Conservation (phyloP, 306 rosid genomes). For the Rosa rugosa region DNA sequence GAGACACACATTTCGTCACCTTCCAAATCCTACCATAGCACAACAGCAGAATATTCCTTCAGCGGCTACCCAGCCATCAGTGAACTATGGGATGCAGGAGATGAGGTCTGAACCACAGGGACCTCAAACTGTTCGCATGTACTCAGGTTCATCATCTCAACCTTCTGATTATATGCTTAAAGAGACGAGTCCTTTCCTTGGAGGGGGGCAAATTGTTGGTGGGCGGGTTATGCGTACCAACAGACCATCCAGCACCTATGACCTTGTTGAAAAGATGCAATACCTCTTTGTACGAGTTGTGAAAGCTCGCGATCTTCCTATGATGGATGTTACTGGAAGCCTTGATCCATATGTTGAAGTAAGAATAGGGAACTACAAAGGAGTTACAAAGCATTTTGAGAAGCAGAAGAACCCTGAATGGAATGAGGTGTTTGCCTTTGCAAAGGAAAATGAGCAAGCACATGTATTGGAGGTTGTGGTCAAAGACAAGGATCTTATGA, state of each 20-base stretch:
- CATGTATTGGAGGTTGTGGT: conserved; percentile 59
- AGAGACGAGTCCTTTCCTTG: conserved; percentile 88
- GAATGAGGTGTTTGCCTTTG: conserved; percentile 89
- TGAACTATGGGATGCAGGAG: conserved; percentile 52
- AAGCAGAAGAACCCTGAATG: conserved; percentile 78
- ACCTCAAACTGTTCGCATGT: conserved; percentile 41
- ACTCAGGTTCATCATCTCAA: conserved; percentile 44
- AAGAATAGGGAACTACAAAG: conserved; percentile 80
- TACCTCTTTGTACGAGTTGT: conserved; percentile 87
- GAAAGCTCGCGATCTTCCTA: conserved; percentile 86
- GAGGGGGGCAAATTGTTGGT: conserved; percentile 76
- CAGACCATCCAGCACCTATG: conserved; percentile 62
- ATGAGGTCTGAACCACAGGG: conserved; percentile 55
- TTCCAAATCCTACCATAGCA: conserved; percentile 46
- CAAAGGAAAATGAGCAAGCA: conserved; percentile 57
- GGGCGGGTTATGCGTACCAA: conserved; percentile 56
- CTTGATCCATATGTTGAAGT: conserved; percentile 93
- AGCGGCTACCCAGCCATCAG: conserved; percentile 30
- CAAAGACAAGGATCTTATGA: conserved; percentile 61
- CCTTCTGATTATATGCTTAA: conserved; percentile 51
- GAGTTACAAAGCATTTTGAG: conserved; percentile 61
- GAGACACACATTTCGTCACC: conserved; percentile 54
- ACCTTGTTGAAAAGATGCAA: conserved; percentile 80
- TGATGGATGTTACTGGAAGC: conserved; percentile 77
- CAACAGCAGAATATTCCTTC: conserved; percentile 32